phyloP scores from a whole-genome alignment of 495 filamentous ascomycete genomes.

The Hypoxylon crocopeplum region DNA sequence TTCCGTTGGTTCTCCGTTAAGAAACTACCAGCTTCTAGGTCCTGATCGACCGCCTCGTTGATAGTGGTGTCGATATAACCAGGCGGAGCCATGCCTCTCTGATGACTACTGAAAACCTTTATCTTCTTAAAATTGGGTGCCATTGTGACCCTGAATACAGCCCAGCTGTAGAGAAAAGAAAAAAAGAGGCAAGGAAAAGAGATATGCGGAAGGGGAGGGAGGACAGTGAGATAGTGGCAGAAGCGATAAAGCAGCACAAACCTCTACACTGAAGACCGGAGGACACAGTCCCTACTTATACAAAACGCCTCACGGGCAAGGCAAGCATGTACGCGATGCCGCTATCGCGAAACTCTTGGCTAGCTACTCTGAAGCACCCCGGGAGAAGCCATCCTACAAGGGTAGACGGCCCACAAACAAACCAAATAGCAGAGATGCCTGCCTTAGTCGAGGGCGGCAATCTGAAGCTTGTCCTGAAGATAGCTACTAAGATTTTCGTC shows the following conservation, averaged over 20 bases:
- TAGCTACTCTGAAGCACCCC: slow-evolving; percentile 22
- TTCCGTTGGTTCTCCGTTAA: slow-evolving; percentile 34
- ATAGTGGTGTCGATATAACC: slow-evolving; percentile 21
- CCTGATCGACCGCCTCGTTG: slow-evolving; percentile 20
- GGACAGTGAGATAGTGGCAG: slow-evolving; percentile 8
- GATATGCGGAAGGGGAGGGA: slow-evolving; percentile 27
- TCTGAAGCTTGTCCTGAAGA: slow-evolving; percentile 19
- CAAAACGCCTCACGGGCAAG: slow-evolving; percentile 3
- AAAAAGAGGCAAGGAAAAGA: slow-evolving; percentile 6
- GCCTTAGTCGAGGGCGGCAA: slow-evolving; percentile 21
- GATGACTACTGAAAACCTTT: slow-evolving; percentile 25
- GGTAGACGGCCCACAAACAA: slow-evolving; percentile 16
- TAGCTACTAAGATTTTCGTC: slow-evolving; percentile 28
- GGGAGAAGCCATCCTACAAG: slow-evolving; percentile 18
- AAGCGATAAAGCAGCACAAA: slow-evolving; percentile 17
- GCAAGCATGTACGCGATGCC: slow-evolving; percentile 12
- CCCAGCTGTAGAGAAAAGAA: slow-evolving; percentile 33
- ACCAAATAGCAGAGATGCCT: slow-evolving; percentile 6
- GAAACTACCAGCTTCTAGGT: slow-evolving; percentile 38
- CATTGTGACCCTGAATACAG: slow-evolving; percentile 39
- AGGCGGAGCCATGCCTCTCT: slow-evolving; percentile 18
- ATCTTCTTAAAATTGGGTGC: slow-evolving; percentile 36
- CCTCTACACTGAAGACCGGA: slow-evolving; percentile 11
- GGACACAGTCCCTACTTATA: slow-evolving; percentile 32
- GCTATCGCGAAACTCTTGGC: slow-evolving; percentile 36